Evolutionary conservation across 2,329 filamentous ascomycete species (phyloP).

Genomic region (Cytospora paraplurivora): DNA sequence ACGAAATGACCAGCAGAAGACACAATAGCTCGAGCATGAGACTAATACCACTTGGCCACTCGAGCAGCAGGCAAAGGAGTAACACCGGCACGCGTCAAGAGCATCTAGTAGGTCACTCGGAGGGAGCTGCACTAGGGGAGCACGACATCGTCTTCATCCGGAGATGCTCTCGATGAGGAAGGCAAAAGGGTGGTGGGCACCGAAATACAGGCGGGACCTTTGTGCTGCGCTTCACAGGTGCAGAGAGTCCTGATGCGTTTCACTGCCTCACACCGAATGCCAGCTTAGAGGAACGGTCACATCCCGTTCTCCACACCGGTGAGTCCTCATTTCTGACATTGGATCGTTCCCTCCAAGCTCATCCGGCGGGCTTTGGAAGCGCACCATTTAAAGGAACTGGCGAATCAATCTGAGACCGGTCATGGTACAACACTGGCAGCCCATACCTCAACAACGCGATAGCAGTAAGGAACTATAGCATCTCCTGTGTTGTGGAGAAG

Average conservation of each 20-base stretch:
- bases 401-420: constrained; percentile 1
- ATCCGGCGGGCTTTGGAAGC: constrained; percentile 1
- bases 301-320: constrained; percentile 25
- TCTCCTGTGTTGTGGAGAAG: constrained; percentile 1
- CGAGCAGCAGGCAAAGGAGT: constrained; percentile 28
- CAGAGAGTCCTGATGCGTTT: constrained; percentile 5
- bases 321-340: constrained; percentile 2
- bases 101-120: constrained; percentile 1
- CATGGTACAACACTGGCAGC: constrained; percentile 5
- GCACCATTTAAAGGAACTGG: constrained; percentile 6
- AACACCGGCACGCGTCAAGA: constrained; percentile 20
- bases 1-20: neutral
- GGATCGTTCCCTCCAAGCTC: neutral
- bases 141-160: constrained; percentile 19
- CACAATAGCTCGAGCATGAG: neutral
- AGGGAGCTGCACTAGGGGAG: neutral
- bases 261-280: constrained; percentile 12
- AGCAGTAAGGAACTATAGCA: constrained; percentile 8
- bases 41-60: constrained; percentile 28
- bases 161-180: constrained; percentile 21
- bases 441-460: constrained; percentile 4
- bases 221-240: constrained; percentile 17
- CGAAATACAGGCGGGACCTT: constrained; percentile 20
- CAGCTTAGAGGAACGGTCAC: constrained; percentile 17
- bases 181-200: constrained; percentile 18